Evolutionary conservation across 768 basidiomycete species (phyloP).

Genomic region (Lentinula aciculospora): DNA sequence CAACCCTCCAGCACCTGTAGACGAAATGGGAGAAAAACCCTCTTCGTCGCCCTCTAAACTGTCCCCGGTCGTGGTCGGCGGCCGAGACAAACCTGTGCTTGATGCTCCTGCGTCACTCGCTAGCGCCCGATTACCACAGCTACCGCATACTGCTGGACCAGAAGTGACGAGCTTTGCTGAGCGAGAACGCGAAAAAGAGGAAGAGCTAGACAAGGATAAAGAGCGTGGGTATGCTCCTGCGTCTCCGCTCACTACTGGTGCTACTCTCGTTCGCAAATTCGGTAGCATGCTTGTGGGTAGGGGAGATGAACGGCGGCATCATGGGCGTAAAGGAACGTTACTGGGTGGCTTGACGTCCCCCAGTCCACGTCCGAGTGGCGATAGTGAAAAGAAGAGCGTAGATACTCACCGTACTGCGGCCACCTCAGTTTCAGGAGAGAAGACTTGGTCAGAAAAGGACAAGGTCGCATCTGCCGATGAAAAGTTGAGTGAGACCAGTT

Average conservation of each 20-base stretch:
- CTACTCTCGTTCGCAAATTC: constrained; percentile 74
- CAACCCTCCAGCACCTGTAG: constrained; percentile 34
- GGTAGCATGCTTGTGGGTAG: constrained; percentile 59
- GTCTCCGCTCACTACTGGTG: constrained; percentile 47
- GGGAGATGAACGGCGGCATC: constrained; percentile 30
- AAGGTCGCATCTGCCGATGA: constrained; percentile 20
- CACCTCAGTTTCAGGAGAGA: constrained; percentile 21
- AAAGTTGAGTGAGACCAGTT: constrained; percentile 12
- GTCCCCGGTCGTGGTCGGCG: neutral
- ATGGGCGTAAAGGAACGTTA: constrained; percentile 43
- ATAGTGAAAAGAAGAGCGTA: neutral
- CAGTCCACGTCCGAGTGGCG: constrained; percentile 1
- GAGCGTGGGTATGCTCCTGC: constrained; percentile 13
- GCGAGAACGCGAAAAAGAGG: constrained; percentile 19
- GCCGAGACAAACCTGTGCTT: neutral
- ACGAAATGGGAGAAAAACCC: constrained; percentile 34
- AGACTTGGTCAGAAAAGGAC: constrained; percentile 18
- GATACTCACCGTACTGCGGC: neutral
- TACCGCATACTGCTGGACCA: constrained; percentile 62
- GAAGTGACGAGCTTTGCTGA: constrained; percentile 53
- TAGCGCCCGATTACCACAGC: constrained; percentile 15
- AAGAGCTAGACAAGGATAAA: constrained; percentile 20
- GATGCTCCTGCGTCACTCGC: neutral
- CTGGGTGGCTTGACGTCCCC: constrained; percentile 16
- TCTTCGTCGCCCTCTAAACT: neutral